Conservation (phyloP, 768 basidiomycete genomes). For the Phaeotremella skinneri region DNA sequence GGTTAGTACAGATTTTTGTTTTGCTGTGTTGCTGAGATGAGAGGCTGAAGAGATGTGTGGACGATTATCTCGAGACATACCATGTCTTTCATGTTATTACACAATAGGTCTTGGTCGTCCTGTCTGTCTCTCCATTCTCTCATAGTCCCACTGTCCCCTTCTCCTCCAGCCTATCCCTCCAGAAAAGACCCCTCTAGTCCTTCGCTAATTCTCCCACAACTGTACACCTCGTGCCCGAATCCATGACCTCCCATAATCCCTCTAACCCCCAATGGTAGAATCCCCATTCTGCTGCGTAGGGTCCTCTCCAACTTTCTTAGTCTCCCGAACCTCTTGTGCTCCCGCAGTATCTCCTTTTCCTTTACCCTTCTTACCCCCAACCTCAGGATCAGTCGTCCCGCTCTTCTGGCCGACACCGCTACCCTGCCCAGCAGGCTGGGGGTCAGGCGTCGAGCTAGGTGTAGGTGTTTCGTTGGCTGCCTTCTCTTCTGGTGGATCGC, state of each 20-base stretch:
- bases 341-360: conserved; percentile 13
- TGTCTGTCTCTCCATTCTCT: too few species aligned
- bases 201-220: background rate
- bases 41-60: too few species aligned
- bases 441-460: conserved; percentile 26
- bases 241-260: background rate
- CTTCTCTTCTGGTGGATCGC: conserved; percentile 43
- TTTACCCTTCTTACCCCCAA: conserved; percentile 17
- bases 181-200: too few species aligned
- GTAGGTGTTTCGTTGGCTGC: conserved; percentile 33
- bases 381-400: conserved; percentile 33
- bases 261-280: conserved; percentile 39
- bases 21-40: too few species aligned
- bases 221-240: background rate
- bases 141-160: too few species aligned
- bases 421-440: conserved; percentile 31
- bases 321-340: conserved; percentile 37
- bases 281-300: conserved; percentile 42
- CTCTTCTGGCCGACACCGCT: conserved; percentile 18
- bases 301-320: conserved; percentile 45
- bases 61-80: too few species aligned
- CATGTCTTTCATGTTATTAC: too few species aligned
- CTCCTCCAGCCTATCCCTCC: too few species aligned
- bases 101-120: too few species aligned
- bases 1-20: too few species aligned